These are phyloP conservation scores for Leccinum subgranulosum DNA, from an alignment of 768 basidiomycete genomes.

Conservation along the genomic window DNA sequence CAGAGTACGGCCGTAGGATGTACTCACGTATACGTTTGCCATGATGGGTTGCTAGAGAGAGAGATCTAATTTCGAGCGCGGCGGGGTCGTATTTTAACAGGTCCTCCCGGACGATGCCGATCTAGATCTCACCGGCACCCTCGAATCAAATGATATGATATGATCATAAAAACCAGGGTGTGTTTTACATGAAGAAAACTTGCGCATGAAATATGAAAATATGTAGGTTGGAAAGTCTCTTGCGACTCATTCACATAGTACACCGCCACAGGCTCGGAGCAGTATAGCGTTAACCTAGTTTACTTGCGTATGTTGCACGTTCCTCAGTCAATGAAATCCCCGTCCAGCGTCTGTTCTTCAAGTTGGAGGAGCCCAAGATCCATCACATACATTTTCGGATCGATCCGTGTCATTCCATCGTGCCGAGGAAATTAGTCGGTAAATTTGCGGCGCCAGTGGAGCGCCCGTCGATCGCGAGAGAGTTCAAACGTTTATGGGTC, in stretches of 20 bases:
- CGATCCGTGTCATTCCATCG: background rate
- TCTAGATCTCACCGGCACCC: slow-evolving; percentile 2
- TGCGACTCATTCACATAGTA: no score
- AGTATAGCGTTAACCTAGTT: no score
- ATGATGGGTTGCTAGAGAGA: slow-evolving; percentile 14
- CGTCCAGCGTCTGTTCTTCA: background rate
- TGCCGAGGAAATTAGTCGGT: background rate
- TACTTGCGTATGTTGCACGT: no score
- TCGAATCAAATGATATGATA: background rate
- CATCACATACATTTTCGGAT: background rate
- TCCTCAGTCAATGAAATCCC: no score
- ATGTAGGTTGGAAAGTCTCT: background rate
- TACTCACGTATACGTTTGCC: slow-evolving; percentile 20
- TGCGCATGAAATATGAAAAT: background rate
- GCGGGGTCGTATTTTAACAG: slow-evolving; percentile 3
- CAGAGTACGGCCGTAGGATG: background rate
- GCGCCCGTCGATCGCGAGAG: background rate
- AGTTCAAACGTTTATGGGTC: background rate
- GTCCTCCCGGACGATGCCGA: slow-evolving; percentile 13
- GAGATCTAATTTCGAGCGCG: background rate
- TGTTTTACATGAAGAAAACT: slow-evolving; percentile 2
- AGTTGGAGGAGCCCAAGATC: background rate
- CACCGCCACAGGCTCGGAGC: no score
- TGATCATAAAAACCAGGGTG: background rate
- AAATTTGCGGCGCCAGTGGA: background rate